Conservation (phyloP, 352 stramenopile genomes). For the Phytopythium mirpurense region DNA sequence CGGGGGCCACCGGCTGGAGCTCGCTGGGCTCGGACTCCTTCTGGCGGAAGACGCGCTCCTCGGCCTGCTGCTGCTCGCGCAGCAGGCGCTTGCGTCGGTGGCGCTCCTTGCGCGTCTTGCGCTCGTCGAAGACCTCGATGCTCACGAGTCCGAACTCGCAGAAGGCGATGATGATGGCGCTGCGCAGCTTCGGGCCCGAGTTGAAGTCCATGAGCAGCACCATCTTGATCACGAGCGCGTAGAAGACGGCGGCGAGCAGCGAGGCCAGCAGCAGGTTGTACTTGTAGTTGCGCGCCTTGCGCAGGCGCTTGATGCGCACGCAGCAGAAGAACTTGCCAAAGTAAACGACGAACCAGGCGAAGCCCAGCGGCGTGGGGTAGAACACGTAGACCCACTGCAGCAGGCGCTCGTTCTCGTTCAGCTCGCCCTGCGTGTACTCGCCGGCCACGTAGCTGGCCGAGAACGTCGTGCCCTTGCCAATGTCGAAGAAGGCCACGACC, state of each 20-base stretch:
- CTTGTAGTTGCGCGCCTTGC: slow-evolving; percentile 75
- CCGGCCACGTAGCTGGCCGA: slow-evolving; percentile 38
- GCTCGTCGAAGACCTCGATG: slow-evolving; percentile 72
- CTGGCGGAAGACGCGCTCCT: slow-evolving; percentile 18
- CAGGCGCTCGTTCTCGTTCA: slow-evolving; percentile 71
- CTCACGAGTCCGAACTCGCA: slow-evolving; percentile 64
- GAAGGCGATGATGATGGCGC: slow-evolving; percentile 47
- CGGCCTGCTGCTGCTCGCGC: slow-evolving; percentile 31
- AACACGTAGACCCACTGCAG: slow-evolving; percentile 73
- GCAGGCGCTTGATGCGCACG: slow-evolving; percentile 70
- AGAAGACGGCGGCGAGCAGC: slow-evolving; percentile 43
- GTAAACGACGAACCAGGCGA: slow-evolving; percentile 74
- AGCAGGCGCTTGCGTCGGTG: slow-evolving; percentile 56
- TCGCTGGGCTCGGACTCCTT: slow-evolving; percentile 22
- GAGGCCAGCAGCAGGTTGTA: slow-evolving; percentile 76
- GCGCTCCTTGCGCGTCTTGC: slow-evolving; percentile 46
- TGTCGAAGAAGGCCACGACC: slow-evolving; percentile 68
- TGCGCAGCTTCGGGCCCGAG: slow-evolving; percentile 52
- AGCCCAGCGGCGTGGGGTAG: slow-evolving; percentile 59
- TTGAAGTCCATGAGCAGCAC: slow-evolving; percentile 61
- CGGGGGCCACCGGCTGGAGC: slow-evolving; percentile 14
- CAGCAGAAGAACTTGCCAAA: slow-evolving; percentile 79
- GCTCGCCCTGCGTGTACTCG: slow-evolving; percentile 44
- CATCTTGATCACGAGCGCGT: slow-evolving; percentile 43
- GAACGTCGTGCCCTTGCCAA: slow-evolving; percentile 49